Evolutionary conservation across 1,139 yeast species (phyloP), one percentile per base, ranked within the genome.

Genomic region (Geotrichum candidum): DNA sequence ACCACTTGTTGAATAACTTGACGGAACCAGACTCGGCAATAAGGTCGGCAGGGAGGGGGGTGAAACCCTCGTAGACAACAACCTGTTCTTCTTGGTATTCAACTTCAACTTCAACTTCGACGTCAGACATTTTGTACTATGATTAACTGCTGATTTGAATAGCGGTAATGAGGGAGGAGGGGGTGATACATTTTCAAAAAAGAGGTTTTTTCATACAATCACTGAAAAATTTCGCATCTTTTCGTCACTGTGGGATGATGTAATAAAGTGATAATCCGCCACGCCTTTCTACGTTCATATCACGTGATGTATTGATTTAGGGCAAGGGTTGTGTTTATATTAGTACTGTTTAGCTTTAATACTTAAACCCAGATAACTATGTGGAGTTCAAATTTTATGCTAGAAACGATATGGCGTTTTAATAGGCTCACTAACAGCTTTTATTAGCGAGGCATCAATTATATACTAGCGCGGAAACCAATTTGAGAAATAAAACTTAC

Each of bases 1-100:
- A 87, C 99, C 99, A 94, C 83, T 92, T 94, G 96, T 94, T 94
- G 95, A 94, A 94, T 78, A 94, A 88, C 84, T 91, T 94, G 81
- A 95, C 88, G 84, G 90, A 96, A 77, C 86, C 87, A 79, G 92
- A 92, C 80, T 96, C 97, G 79, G 88, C 90, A 83, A 90, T 96
- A 76, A 95, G 90, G 64, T 90, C 97, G 80, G 89, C 90, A 82
- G 99, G 98, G 79, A 94, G 91, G 76, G 92, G 83, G 73, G 97
- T 92, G 73, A 71, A 74, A 45, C 63, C 63, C 62, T 67, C 67
- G 65, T 68, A 65, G 60, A 68, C 70, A 52, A 63, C 66, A 61
- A 65, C 68, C 56, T 60, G 60, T 54, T 54, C 56, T 57, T 61
- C 60, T 54, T 62, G 65, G 56, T 60, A 60, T 62, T 62, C 64